A percentile compares a stretch with the other conserved stretches of the same genome.
Conservation (phyloP, 371 early-diverging fungal genomes). For the Mucor saturninus region DNA sequence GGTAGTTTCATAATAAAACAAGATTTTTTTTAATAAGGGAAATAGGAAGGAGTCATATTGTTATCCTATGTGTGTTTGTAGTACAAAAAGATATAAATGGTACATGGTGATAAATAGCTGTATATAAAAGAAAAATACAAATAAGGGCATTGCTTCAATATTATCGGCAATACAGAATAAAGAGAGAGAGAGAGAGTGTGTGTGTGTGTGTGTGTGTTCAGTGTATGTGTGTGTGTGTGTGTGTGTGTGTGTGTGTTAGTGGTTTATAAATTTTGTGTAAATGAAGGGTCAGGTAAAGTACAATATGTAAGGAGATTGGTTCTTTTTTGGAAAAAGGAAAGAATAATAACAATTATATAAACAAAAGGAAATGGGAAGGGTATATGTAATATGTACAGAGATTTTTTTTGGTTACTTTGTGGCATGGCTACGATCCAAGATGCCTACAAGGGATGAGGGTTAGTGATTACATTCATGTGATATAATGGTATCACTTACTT, state of each 20-base stretch:
- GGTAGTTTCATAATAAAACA: not conserved
- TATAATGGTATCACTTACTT: slow-evolving; percentile 4
- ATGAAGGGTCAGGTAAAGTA: not conserved
- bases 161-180: not conserved
- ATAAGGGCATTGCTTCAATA: slow-evolving; percentile 6
- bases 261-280: no score
- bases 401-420: slow-evolving; percentile 5
- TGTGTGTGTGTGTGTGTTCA: no score
- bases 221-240: no score
- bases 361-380: slow-evolving; percentile 16
- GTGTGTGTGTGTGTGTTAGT: no score
- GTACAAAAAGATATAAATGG: not conserved
- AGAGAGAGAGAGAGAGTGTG: not conserved
- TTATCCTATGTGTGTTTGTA: slow-evolving; percentile 3
- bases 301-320: not conserved
- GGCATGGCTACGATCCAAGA: not conserved
- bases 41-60: slow-evolving; percentile 4
- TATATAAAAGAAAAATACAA: slow-evolving; percentile 5
- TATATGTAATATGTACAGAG: slow-evolving; percentile 6
- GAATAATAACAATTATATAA: slow-evolving; percentile 11
- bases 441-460: slow-evolving; percentile 2
- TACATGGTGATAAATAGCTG: not conserved
- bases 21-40: slow-evolving; percentile 5
- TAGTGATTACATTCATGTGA: not conserved
- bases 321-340: not conserved